Percentiles rank a stretch among this genome's conserved stretches.
phyloP scores from a whole-genome alignment of 1,139 yeast genomes.

The Pichia sp. region DNA sequence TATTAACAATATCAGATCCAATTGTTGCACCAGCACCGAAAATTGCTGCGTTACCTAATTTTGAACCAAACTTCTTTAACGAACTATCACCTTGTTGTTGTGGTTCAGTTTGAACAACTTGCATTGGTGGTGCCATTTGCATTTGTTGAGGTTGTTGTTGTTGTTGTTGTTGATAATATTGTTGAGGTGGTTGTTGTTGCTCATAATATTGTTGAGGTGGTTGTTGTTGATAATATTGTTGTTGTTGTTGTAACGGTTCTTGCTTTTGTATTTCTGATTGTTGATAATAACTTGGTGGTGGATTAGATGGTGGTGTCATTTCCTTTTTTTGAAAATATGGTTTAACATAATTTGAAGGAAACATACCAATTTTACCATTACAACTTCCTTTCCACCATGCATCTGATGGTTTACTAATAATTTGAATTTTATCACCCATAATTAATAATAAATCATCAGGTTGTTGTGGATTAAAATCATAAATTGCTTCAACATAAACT shows the following conservation, averaged over 20 bases:
- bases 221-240: constrained; percentile 12
- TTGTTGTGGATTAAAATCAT: constrained; percentile 12
- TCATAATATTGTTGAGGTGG: constrained; percentile 6
- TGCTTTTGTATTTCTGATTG: constrained; percentile 13
- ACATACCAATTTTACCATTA: constrained; percentile 63
- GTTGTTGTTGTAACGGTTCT: constrained; percentile 10
- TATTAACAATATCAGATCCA: constrained; percentile 81
- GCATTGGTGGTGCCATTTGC: not conserved
- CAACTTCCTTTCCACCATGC: constrained; percentile 88
- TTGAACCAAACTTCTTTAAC: constrained; percentile 68
- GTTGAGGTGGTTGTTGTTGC: constrained; percentile 11
- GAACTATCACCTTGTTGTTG: constrained; percentile 10
- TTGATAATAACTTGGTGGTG: constrained; percentile 12
- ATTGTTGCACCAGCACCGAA: constrained; percentile 98
- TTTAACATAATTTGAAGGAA: constrained; percentile 79
- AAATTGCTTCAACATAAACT: constrained; percentile 14
- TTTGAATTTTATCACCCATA: constrained; percentile 62
- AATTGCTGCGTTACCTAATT: constrained; percentile 86
- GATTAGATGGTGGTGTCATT: not conserved
- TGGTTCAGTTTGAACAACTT: constrained; percentile 7
- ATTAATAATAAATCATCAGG: constrained; percentile 41
- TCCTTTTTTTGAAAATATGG: not conserved
- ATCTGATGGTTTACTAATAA: constrained; percentile 67
- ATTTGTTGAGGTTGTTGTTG: constrained; percentile 7
- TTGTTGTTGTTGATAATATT: constrained; percentile 13